Evolutionary conservation across 2,329 filamentous ascomycete species (phyloP).

Genomic region (Geosmithia flava): DNA sequence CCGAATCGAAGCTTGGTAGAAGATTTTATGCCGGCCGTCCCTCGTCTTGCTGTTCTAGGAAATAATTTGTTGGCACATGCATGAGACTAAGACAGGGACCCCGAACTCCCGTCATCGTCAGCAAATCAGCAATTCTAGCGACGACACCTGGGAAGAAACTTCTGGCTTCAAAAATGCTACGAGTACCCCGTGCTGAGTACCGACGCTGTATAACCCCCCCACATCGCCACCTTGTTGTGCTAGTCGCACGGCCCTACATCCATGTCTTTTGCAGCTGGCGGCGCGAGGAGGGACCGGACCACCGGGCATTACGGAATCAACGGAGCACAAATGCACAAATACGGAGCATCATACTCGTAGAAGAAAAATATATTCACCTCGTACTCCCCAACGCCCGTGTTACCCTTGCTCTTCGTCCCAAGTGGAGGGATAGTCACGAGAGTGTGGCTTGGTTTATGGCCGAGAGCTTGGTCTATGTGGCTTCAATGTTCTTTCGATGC

Average conservation of each 20-base stretch:
- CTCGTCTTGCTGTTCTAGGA: background rate
- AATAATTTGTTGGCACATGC: background rate
- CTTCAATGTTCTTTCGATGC: background rate
- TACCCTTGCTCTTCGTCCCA: too few species aligned
- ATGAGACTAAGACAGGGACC: background rate
- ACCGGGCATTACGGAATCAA: too few species aligned
- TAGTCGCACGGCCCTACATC: too few species aligned
- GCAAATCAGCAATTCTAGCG: background rate
- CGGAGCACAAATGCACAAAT: too few species aligned
- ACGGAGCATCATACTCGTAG: too few species aligned
- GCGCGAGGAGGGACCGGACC: too few species aligned
- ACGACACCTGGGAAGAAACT: background rate
- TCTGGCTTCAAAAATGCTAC: background rate
- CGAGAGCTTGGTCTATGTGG: background rate
- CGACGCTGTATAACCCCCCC: background rate
- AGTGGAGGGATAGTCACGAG: too few species aligned
- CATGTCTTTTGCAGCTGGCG: too few species aligned
- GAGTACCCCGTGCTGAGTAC: background rate
- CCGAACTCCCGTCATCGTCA: background rate
- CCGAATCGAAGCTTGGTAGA: background rate
- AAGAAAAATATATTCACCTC: too few species aligned
- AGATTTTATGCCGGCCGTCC: background rate
- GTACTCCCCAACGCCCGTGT: too few species aligned
- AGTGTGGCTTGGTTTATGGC: background rate
- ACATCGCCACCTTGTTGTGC: background rate